Conservation (phyloP, 352 stramenopile genomes). For the Phytophthora meadii region DNA sequence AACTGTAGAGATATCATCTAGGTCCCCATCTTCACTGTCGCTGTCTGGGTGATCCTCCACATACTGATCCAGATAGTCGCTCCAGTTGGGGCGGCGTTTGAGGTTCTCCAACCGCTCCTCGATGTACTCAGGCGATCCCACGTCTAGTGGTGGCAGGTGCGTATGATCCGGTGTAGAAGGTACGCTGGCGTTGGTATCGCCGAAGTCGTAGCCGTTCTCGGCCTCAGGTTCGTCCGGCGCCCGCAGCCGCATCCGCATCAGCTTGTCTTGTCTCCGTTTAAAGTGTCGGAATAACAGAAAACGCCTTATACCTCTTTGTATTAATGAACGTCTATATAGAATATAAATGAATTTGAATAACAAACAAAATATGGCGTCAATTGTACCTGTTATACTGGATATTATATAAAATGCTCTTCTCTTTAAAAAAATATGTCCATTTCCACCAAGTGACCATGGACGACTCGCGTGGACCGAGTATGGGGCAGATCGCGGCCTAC, state of each 20-base stretch:
- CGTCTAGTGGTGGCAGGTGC: constrained; percentile 59
- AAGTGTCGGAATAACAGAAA: constrained; percentile 1
- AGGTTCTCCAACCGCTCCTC: constrained; percentile 88
- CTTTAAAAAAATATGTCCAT: too few species aligned
- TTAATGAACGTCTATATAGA: too few species aligned
- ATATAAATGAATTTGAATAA: too few species aligned
- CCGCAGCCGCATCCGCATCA: constrained; percentile 70
- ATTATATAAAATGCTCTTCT: too few species aligned
- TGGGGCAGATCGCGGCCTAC: constrained; percentile 47
- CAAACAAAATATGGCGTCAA: too few species aligned
- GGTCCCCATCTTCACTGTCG: constrained; percentile 47
- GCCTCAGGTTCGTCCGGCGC: constrained; percentile 65
- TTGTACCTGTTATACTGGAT: too few species aligned
- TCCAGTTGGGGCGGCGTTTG: constrained; percentile 74
- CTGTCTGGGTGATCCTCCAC: constrained; percentile 60
- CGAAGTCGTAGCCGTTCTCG: constrained; percentile 41
- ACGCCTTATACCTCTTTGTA: too few species aligned
- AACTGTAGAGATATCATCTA: constrained; percentile 14
- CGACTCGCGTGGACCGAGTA: constrained; percentile 31
- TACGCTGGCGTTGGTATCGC: constrained; percentile 11
- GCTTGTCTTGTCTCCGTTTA: constrained; percentile 27
- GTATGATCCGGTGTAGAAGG: constrained; percentile 26
- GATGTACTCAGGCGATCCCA: constrained; percentile 84
- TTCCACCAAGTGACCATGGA: constrained; percentile 4
- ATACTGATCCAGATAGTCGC: constrained; percentile 77